phyloP scores from a whole-genome alignment of 2,329 filamentous ascomycete genomes.

The Paradendryphiella salina region DNA sequence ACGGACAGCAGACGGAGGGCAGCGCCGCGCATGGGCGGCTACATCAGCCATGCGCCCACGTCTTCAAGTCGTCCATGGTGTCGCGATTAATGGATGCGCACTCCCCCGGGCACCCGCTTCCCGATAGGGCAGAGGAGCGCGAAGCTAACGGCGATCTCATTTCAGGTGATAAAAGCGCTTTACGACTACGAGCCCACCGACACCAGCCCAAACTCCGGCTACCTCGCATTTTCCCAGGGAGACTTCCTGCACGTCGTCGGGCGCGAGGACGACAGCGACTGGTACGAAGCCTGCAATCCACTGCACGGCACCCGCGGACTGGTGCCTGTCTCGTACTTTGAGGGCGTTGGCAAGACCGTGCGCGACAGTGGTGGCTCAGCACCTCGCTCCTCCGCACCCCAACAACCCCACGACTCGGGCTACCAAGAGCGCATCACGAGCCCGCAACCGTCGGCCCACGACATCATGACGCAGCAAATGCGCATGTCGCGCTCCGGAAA shows the following conservation, averaged over 20 bases:
- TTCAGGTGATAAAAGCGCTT: constrained; percentile 91
- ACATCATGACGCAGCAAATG: constrained; percentile 34
- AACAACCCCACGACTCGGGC: constrained; percentile 81
- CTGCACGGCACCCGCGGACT: constrained; percentile 85
- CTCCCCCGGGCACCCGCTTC: constrained; percentile 17
- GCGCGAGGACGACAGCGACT: constrained; percentile 89
- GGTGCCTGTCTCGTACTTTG: constrained; percentile 92
- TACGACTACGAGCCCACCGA: constrained; percentile 88
- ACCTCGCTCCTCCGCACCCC: constrained; percentile 46
- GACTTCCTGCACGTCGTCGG: constrained; percentile 99
- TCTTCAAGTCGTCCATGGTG: neutral
- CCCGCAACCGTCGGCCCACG: constrained; percentile 37
- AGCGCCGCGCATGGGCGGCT: neutral
- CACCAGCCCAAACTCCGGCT: constrained; percentile 59
- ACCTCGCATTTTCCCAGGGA: constrained; percentile 89
- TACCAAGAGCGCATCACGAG: constrained; percentile 65
- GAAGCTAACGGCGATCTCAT: constrained; percentile 33
- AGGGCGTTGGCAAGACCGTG: constrained; percentile 87
- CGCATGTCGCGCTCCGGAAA: constrained; percentile 53
- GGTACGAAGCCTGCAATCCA: constrained; percentile 99
- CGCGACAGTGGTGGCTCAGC: constrained; percentile 71
- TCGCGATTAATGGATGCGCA: constrained; percentile 9
- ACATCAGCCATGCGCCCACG: neutral
- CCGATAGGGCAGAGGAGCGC: constrained; percentile 26
- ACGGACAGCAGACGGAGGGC: too few relatives aligned